A percentile compares a stretch with the other conserved stretches of the same genome.
phyloP scores from a whole-genome alignment of 495 filamentous ascomycete species.

The Talaromyces borbonicus region DNA sequence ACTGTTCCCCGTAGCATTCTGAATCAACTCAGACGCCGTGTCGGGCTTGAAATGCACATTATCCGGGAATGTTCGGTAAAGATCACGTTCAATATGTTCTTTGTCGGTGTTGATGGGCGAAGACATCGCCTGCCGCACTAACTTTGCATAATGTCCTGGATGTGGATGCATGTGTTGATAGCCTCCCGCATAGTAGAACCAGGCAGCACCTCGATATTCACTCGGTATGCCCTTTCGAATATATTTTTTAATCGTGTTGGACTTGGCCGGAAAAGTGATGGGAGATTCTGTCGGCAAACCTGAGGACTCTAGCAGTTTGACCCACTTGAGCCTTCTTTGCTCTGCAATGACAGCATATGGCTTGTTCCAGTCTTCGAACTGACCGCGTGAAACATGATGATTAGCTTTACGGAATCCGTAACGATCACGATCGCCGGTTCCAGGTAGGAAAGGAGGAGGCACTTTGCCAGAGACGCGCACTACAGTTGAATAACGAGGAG shows the following conservation, averaged over 20 bases:
- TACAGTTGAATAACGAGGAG: constrained; percentile 26
- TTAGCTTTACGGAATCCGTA: constrained; percentile 90
- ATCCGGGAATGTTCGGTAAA: constrained; percentile 93
- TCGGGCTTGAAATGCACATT: constrained; percentile 87
- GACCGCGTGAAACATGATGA: constrained; percentile 60
- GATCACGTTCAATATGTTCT: constrained; percentile 89
- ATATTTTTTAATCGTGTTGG: constrained; percentile 74
- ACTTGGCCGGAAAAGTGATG: constrained; percentile 66
- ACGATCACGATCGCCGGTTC: constrained; percentile 51
- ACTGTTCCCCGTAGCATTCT: constrained; percentile 16
- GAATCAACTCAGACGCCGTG: constrained; percentile 15
- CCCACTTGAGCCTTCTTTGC: constrained; percentile 73
- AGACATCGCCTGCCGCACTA: constrained; percentile 54
- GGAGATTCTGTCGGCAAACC: constrained; percentile 64
- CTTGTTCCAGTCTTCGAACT: constrained; percentile 76
- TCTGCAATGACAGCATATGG: constrained; percentile 59
- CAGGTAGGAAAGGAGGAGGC: constrained; percentile 24
- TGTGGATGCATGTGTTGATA: constrained; percentile 64
- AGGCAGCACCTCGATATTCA: constrained; percentile 84
- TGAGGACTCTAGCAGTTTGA: constrained; percentile 61
- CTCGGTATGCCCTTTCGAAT: constrained; percentile 93
- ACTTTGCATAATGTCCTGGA: constrained; percentile 58
- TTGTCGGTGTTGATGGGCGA: constrained; percentile 59
- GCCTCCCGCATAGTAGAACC: constrained; percentile 97
- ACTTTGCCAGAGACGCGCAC: constrained; percentile 33